Evolutionary conservation across 225 moss, liverwort and hornwort species (phyloP).

Genomic region (Climacium dendroides): DNA sequence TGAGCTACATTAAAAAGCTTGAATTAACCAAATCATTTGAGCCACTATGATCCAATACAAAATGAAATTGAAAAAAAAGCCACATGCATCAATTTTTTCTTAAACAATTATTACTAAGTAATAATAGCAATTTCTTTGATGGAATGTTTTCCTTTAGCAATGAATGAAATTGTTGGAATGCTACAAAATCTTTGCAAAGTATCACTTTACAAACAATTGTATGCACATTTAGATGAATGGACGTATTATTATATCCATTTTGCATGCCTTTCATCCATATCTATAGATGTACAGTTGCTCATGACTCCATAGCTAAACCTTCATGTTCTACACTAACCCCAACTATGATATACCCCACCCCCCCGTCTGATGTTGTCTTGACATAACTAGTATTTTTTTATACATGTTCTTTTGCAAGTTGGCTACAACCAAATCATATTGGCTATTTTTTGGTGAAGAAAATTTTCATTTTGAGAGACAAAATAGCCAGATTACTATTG

Average conservation of each 20-base stretch:
- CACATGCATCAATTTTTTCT: not conserved
- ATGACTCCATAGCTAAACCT: not conserved
- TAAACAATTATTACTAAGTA: no score
- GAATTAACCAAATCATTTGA: not conserved
- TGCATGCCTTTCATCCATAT: not conserved
- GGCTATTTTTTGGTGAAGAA: no score
- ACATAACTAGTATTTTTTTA: not conserved
- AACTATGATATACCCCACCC: no score
- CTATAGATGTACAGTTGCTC: rapidly evolving
- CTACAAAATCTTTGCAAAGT: not conserved
- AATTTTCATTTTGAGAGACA: rapidly evolving
- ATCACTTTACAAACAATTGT: not conserved
- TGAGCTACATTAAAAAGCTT: no score
- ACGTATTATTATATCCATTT: not conserved
- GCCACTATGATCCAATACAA: rapidly evolving
- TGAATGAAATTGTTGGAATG: not conserved
- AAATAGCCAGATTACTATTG: rapidly evolving
- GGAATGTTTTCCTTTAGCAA: not conserved
- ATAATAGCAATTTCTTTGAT: not conserved
- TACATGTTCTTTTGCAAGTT: not conserved
- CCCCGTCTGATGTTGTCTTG: rapidly evolving
- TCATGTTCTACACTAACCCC: rapidly evolving
- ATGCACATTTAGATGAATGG: no score
- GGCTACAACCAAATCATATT: not conserved
- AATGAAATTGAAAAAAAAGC: not conserved